Base-by-base conservation (phyloP, 164 flowering plant genomes). In the Hamamelis virginiana region DNA sequence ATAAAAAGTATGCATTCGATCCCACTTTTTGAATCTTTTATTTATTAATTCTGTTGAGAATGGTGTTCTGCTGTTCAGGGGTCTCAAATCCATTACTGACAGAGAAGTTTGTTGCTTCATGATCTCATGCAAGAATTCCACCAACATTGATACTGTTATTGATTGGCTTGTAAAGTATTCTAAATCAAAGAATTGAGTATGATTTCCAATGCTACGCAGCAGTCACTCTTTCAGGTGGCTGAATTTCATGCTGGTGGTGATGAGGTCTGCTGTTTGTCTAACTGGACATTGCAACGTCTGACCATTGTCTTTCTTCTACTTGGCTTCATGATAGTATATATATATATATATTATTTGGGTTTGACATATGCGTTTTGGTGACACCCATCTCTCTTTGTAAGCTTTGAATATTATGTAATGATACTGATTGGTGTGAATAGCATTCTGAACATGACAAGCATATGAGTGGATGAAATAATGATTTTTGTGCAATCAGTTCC, bases 161-260 rank as follows among this genome's bases (percentile, higher is more conserved):
- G 86, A 85, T 68, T 85, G 88, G 88, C 81, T 85, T 41, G 78
- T 83, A 47, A 85, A 83, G 83, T 87, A 83, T 78, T 85, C 89
- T 3, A 85, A 85, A 71, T 75, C 89, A 18, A 85, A 81, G 79
- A 83, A 66, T 52, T 83, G 72, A 84, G 60, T 18, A 56, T 13
- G 26, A 25, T 23, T 26, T 22, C 41, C 15, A 14, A 11, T 28
- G 19, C 44, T 69, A 9, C 27, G 65, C 46, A 51, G 52, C 43
- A 61, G 26, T 55, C 10, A 1, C 41, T 19, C 41, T 27, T 21
- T 41, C 16, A 27, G 47, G 61, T 69, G 33, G 51, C 71, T 64
- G 41, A 4, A 21, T 6, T 67, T 19, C 53, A 43, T 44, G 18
- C 22, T 50, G 13, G 44, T 50, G 10, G 11, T 21, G 51, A 26